Percentiles rank a stretch among this genome's conserved stretches.
Evolutionary conservation across 2,329 filamentous ascomycete species (phyloP).

Genomic region (Juglanconis sp.): DNA sequence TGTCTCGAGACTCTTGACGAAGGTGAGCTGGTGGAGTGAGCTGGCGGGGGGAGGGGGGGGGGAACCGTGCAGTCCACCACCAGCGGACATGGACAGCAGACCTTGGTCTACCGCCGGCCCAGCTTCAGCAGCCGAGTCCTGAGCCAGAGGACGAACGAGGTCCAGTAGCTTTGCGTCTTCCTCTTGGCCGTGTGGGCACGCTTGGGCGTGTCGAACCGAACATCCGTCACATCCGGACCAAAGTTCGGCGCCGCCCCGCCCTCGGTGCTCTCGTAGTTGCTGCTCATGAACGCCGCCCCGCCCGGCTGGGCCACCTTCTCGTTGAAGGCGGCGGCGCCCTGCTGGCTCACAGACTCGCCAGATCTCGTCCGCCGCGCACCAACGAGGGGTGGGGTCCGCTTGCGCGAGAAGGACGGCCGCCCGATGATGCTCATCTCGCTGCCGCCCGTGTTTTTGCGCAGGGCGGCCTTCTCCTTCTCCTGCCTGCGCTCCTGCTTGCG

Average conservation of each 20-base stretch:
- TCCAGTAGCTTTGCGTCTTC: conserved; percentile 61
- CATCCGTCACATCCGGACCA: conserved; percentile 37
- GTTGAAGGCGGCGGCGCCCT: conserved; percentile 4
- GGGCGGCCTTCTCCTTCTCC: conserved; percentile 42
- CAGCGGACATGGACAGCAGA: neutral
- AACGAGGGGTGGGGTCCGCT: conserved; percentile 22
- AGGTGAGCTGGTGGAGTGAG: too few species aligned
- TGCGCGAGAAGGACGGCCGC: conserved; percentile 22
- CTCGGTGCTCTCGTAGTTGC: conserved; percentile 44
- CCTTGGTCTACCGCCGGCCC: conserved; percentile 23
- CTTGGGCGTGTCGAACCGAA: conserved; percentile 40
- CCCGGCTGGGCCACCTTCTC: conserved; percentile 36
- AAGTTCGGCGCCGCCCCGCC: conserved; percentile 29
- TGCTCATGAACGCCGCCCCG: conserved; percentile 36
- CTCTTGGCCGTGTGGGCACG: conserved; percentile 51
- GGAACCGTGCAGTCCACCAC: too few species aligned
- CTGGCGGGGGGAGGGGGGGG: too few species aligned
- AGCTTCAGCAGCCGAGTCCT: conserved; percentile 53
- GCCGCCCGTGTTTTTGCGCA: conserved; percentile 35
- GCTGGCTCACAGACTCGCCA: neutral
- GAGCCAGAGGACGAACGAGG: conserved; percentile 61
- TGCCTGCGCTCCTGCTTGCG: conserved; percentile 54
- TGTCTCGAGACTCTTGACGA: too few species aligned
- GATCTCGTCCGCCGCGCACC: conserved; percentile 9
- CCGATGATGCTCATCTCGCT: conserved; percentile 14